Conservation (phyloP, 1,284 basidiomycete genomes). For the Amylostereum areolatum region DNA sequence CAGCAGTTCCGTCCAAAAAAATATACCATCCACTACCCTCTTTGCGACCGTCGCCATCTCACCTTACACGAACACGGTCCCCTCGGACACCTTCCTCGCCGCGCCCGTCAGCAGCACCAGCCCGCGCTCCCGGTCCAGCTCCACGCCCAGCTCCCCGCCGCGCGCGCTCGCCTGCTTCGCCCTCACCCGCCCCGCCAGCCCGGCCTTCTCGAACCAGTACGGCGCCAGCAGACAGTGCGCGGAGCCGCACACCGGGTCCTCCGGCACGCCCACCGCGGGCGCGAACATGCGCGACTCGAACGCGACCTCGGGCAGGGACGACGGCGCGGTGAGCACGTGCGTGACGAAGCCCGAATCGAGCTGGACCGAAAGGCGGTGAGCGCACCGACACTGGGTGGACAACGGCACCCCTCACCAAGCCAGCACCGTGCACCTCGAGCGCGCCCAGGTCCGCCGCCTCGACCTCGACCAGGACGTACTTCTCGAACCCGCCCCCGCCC, state of each 20-base stretch:
- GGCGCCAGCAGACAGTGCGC: conserved; percentile 47
- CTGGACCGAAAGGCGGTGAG: conserved; percentile 5
- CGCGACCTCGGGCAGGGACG: conserved; percentile 24
- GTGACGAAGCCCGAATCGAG: conserved; percentile 17
- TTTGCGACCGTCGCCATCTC: too few species aligned
- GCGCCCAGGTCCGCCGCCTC: conserved; percentile 35
- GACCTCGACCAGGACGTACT: conserved; percentile 38
- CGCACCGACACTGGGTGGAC: not conserved
- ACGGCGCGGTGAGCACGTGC: conserved; percentile 35
- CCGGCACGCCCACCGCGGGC: conserved; percentile 32
- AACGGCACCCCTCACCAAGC: conserved; percentile 32
- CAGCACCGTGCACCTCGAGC: conserved; percentile 25
- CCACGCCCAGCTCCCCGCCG: conserved; percentile 41
- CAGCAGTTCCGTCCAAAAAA: too few species aligned
- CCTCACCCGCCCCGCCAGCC: conserved; percentile 27
- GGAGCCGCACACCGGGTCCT: conserved; percentile 56
- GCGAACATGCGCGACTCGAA: conserved; percentile 54
- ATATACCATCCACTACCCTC: too few species aligned
- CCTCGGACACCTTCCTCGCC: conserved; percentile 27
- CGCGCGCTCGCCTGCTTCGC: conserved; percentile 47
- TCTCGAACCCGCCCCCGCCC: conserved; percentile 26
- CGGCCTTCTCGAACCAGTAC: conserved; percentile 41
- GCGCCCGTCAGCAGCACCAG: conserved; percentile 33
- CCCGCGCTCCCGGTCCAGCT: conserved; percentile 27
- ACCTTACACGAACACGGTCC: conserved; percentile 10